Evolutionary conservation across 345 rosid genomes (phyloP).

Genomic region (Moricandia moricandioides): DNA sequence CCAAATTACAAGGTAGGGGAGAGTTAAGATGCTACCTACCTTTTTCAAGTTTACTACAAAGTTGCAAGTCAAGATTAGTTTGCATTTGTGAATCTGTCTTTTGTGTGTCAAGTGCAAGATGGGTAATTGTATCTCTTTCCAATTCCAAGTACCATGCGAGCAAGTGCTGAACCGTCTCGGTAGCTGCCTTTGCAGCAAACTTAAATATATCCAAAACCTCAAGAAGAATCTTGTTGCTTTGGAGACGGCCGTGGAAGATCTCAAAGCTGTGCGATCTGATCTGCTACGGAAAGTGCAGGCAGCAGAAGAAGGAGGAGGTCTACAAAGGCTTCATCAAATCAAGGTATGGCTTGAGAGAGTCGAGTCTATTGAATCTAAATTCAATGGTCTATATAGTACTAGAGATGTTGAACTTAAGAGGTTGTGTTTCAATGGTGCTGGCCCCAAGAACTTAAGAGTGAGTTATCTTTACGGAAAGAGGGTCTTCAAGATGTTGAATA

Average conservation of each 20-base stretch:
- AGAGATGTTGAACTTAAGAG: background rate
- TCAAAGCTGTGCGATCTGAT: conserved; percentile 20
- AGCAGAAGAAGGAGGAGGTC: conserved; percentile 12
- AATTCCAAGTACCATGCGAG: background rate
- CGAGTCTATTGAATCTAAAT: background rate
- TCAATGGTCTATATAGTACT: background rate
- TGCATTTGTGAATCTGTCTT: too few relatives aligned
- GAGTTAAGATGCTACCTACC: background rate
- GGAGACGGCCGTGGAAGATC: conserved; percentile 11
- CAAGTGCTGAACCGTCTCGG: background rate
- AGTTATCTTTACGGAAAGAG: background rate
- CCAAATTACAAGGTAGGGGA: background rate
- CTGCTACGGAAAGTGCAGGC: conserved; percentile 1
- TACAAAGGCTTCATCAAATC: background rate
- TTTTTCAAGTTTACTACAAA: background rate
- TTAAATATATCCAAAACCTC: background rate
- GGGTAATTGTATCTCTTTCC: conserved; percentile 8
- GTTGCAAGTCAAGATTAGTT: background rate
- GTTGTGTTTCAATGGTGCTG: background rate
- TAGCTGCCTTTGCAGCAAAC: too few relatives aligned
- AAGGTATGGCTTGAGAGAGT: conserved; percentile 18
- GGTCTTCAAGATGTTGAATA: background rate
- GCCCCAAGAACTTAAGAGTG: background rate
- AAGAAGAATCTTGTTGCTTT: conserved; percentile 14
- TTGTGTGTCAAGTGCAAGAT: too few relatives aligned